Base-by-base conservation (phyloP, 75 land plant species). In the Ceratopteris richardii region DNA sequence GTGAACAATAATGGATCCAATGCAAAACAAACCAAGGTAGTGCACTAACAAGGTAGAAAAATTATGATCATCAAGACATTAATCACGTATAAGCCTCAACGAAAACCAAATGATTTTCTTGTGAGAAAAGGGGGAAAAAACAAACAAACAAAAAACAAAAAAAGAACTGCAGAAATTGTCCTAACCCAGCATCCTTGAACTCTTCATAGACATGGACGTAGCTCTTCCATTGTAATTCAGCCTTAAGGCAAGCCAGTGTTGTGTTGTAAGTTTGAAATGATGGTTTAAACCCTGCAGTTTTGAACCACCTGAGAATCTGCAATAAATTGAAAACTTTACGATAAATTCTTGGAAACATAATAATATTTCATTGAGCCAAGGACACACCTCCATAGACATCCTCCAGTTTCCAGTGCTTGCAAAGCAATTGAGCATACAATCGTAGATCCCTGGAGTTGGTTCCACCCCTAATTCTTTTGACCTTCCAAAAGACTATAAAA, bases 371-470 rank as follows among this genome's bases (percentile, higher is more conserved):
- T 22, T 5, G n/a, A 19, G 54, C 54, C 51, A 26, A 18, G n/a
- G 19, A 23, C 14, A 46, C 5, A 92, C 97, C 94, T 92, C 89
- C 36, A 88, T 60, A 64, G 80, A 88, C 56, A 82, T 85, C 68
- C 82, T 77, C 93, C 97, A 92, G 42, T 78, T 82, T 50, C 82
- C 82, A 55, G 67, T 71, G 51, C 60, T 71, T 56, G 84, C 73
- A 65, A 88, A 92, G 69, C 73, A 73, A 27, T 71, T 83, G 54
- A 88, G 51, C 25, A 92, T 36, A 65, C 80, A 75, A 23, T 82
- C 72, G 51, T 85, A 85, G 11, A 80, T 84, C 31, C 60, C 48
- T 41, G 52, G 28, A 14, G 69, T 76, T 43, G 82, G 64, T 36
- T 65, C 72, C 23, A 69, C 43, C 23, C 77, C 78, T 33, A 70